Percentiles rank a stretch among this genome's conserved stretches.
Evolutionary conservation across 2,329 filamentous ascomycete genomes (phyloP).

Genomic region (Fusarium sarcochroum): DNA sequence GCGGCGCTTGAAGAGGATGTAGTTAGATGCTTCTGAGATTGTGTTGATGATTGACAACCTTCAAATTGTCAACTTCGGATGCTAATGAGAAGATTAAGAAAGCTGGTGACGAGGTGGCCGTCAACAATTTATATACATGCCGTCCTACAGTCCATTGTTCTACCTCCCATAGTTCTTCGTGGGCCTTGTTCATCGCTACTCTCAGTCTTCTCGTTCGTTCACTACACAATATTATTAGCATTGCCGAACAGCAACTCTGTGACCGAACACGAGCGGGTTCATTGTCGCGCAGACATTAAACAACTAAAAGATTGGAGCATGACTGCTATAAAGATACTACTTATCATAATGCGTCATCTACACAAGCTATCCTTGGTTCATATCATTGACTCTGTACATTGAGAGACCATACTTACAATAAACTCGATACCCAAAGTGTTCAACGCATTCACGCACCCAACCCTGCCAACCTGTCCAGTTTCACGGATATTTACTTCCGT

Average conservation of each 20-base stretch:
- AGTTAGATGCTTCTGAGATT: background rate
- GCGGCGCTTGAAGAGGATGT: background rate
- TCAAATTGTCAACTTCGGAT: background rate
- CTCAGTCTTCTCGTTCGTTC: background rate
- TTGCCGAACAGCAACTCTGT: background rate
- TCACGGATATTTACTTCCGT: constrained; percentile 26
- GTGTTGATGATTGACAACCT: background rate
- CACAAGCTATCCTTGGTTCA: constrained; percentile 12
- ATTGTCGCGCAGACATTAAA: background rate
- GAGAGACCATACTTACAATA: constrained; percentile 29
- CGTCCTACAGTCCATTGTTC: background rate
- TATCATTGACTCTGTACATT: constrained; percentile 30
- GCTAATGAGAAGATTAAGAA: background rate
- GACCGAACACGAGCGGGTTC: background rate
- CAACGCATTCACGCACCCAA: constrained; percentile 24
- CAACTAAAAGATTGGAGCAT: background rate
- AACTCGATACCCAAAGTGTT: constrained; percentile 32
- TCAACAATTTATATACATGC: constrained; percentile 1
- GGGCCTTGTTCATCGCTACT: background rate
- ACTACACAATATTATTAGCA: background rate
- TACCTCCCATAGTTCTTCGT: background rate
- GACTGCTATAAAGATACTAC: background rate
- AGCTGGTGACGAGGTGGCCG: too few relatives aligned
- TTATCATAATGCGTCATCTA: constrained; percentile 10
- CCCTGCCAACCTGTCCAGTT: constrained; percentile 15